Conservation (phyloP, 176 grass and related monocot species). For the Carex scoparia region DNA sequence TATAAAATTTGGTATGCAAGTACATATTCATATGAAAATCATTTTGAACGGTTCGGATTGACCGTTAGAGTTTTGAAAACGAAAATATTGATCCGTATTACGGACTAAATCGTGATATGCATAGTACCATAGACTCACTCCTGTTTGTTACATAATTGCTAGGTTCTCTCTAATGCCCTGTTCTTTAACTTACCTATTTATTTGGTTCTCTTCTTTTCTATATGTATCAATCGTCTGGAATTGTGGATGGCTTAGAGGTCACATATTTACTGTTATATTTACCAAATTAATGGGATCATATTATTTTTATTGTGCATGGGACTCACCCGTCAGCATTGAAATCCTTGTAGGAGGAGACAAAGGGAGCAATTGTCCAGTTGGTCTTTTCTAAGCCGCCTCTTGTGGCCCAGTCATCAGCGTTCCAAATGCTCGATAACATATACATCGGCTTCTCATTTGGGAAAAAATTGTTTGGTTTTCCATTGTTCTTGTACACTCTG, state of each 20-base stretch:
- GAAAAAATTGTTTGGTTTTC: conserved; percentile 64
- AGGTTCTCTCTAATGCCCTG: neutral
- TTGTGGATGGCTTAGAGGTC: neutral
- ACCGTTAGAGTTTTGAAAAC: too few relatives aligned
- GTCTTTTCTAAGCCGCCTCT: conserved; percentile 91
- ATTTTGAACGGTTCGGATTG: too few relatives aligned
- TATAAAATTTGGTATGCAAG: too few relatives aligned
- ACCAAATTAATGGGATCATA: neutral
- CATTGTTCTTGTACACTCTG: conserved; percentile 69
- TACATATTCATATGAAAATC: too few relatives aligned
- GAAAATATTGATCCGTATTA: too few relatives aligned
- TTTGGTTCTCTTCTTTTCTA: neutral
- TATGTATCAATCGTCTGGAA: neutral
- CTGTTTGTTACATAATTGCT: too few relatives aligned
- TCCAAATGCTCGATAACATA: conserved; percentile 99
- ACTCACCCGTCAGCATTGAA: conserved; percentile 57
- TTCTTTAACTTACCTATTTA: neutral
- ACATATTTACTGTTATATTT: neutral
- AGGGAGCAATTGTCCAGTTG: conserved; percentile 71
- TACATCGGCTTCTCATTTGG: conserved; percentile 83
- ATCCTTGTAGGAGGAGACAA: conserved; percentile 89
- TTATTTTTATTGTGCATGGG: neutral
- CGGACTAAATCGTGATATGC: too few relatives aligned
- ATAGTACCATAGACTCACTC: too few relatives aligned
- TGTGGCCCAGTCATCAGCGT: conserved; percentile 97